Base-by-base conservation (phyloP, 1,139 yeast species). In the Blastobotrys elegans region DNA sequence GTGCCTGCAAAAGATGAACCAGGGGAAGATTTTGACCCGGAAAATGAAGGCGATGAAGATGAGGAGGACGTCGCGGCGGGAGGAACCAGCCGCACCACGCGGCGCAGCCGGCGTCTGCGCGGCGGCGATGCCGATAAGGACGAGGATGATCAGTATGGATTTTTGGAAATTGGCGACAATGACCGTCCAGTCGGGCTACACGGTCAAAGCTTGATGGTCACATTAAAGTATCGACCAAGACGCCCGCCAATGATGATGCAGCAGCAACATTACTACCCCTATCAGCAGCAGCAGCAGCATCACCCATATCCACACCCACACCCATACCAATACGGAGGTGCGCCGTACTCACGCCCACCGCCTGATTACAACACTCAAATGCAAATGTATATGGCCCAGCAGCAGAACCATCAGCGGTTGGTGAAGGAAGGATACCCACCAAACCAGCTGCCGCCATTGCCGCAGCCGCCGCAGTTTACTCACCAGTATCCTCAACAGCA, bases 91-190 rank as follows among this genome's bases (percentile, higher is more conserved):
- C 18, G 27, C 29, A 50, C 53, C 5, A 47, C 40, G 7, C 47
- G 56, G 17, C 42, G 56, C 8, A 49, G 55, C 2, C 55, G 54
- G 2, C 47, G 57, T 8, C 44, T 46, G 4, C 48, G 49, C 2
- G 52, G 48, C 14, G 44, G 30, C 18, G 43, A 20, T 3, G 46
- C 33, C 3, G 30, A 27, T 8, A 14, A 33, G 24, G 11, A 30
- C 6, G 22, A 7, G 24, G 46, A 37, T 13, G 44, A 41, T 20
- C 43, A 40, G 8, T 37, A 20, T 24, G 29, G 26, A 8, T 30
- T 13, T 16, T 33, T 45, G 7, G 48, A 45, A 26, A 45, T 45
- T 35, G 48, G 48, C 5, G 42, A 40, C 29, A 45, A 45, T 31
- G 48, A 45, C 22, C 39, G 40, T 3, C 48, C 48, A 2, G 44